Percentiles rank a stretch among this genome's conserved stretches.
These are phyloP conservation scores for Podaxis sp. DNA, from an alignment of 768 basidiomycete species.

Conservation along the genomic window DNA sequence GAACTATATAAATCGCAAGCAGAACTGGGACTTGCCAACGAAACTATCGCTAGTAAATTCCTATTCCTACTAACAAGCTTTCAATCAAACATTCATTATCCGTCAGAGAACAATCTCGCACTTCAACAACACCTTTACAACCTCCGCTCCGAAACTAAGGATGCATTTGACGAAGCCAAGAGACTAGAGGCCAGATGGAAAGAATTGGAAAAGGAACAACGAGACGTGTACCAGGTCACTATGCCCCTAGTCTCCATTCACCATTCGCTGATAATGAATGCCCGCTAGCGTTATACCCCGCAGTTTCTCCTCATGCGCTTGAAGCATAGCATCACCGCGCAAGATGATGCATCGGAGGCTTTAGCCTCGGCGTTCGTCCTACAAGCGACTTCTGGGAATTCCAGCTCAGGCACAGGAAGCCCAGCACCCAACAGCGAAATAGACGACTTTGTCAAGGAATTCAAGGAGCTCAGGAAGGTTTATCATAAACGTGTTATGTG, in stretches of 20 bases:
- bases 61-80: neutral
- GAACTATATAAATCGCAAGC: slow-evolving; percentile 72
- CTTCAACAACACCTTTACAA: slow-evolving; percentile 75
- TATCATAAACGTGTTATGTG: slow-evolving; percentile 94
- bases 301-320: slow-evolving; percentile 89
- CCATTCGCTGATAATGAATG: neutral
- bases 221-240: slow-evolving; percentile 80
- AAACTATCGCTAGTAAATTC: slow-evolving; percentile 77
- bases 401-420: slow-evolving; percentile 32
- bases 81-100: slow-evolving; percentile 11
- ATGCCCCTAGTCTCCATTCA: neutral
- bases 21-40: slow-evolving; percentile 81
- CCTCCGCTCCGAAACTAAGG: slow-evolving; percentile 79
- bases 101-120: slow-evolving; percentile 68
- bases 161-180: slow-evolving; percentile 86
- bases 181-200: slow-evolving; percentile 79
- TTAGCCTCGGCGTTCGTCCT: slow-evolving; percentile 83
- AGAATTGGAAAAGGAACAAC: slow-evolving; percentile 85
- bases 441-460: slow-evolving; percentile 85
- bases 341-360: slow-evolving; percentile 87
- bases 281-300: slow-evolving; percentile 71
- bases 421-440: slow-evolving; percentile 54
- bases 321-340: slow-evolving; percentile 83
- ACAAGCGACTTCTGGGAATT: slow-evolving; percentile 38
- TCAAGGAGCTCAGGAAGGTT: slow-evolving; percentile 82